Percentiles rank a stretch among this genome's conserved stretches.
phyloP scores from a whole-genome alignment of 371 early-diverging fungal species.

The Actinomucor elegans region DNA sequence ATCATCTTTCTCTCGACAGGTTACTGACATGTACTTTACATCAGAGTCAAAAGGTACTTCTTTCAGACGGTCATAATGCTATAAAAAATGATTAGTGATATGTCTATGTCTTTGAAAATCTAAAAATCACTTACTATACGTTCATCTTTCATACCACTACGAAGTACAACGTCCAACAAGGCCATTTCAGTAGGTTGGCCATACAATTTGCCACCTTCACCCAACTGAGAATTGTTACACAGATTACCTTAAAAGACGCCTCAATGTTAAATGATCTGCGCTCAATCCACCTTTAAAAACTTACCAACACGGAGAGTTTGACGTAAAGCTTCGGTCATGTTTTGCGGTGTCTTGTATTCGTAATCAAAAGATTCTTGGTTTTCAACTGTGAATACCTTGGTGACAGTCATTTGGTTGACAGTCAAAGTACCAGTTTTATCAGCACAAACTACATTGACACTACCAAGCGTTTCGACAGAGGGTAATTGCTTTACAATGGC shows the following conservation, averaged over 20 bases:
- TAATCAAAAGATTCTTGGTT: constrained; percentile 64
- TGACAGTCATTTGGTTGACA: constrained; percentile 83
- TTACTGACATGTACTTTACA: constrained; percentile 87
- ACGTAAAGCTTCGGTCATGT: constrained; percentile 43
- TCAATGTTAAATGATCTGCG: too few species aligned
- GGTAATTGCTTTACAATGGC: constrained; percentile 91
- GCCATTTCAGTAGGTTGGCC: constrained; percentile 91
- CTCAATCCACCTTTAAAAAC: too few species aligned
- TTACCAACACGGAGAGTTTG: constrained; percentile 61
- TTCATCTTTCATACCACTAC: constrained; percentile 56
- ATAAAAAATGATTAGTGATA: neutral
- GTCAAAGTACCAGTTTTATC: constrained; percentile 95
- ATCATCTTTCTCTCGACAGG: constrained; percentile 45
- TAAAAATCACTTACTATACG: constrained; percentile 52
- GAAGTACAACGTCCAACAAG: constrained; percentile 64
- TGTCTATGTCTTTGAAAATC: neutral
- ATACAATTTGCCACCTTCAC: constrained; percentile 63
- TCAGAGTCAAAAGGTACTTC: constrained; percentile 92
- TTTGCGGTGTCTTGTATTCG: constrained; percentile 46
- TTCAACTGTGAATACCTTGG: constrained; percentile 68
- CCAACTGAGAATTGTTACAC: constrained; percentile 79
- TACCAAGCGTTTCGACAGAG: constrained; percentile 90
- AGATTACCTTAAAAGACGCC: constrained; percentile 48
- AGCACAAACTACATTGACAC: constrained; percentile 84
- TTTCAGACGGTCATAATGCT: constrained; percentile 60